Evolutionary conservation across 805 yeast species (phyloP).

Genomic region (Yamadazyma tumulicola): DNA sequence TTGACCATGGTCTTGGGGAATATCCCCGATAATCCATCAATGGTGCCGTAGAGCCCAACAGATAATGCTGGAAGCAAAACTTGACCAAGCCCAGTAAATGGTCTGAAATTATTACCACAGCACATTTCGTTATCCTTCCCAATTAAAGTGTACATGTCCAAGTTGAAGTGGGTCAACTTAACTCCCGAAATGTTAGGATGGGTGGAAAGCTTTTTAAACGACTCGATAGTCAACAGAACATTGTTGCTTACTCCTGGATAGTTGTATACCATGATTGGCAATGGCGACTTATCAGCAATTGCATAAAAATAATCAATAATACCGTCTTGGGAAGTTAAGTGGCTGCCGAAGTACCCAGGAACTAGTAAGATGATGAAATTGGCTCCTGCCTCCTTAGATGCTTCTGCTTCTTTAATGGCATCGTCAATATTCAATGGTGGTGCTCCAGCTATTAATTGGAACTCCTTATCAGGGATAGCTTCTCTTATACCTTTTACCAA

Average conservation of each 20-base stretch:
- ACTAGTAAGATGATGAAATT: constrained; percentile 28
- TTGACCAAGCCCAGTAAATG: constrained; percentile 26
- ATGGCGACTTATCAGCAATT: constrained; percentile 28
- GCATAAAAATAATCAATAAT: constrained; percentile 24
- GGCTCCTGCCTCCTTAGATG: constrained; percentile 30
- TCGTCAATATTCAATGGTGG: constrained; percentile 24
- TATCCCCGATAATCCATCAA: constrained; percentile 22
- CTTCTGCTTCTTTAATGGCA: constrained; percentile 20
- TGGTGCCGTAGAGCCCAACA: constrained; percentile 21
- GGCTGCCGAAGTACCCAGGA: constrained; percentile 35
- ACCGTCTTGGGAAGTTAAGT: constrained; percentile 28
- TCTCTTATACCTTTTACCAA: constrained; percentile 23
- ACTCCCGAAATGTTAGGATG: constrained; percentile 37
- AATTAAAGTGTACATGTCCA: constrained; percentile 18
- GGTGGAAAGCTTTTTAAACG: constrained; percentile 20
- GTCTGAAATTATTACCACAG: constrained; percentile 16
- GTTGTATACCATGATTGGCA: constrained; percentile 35
- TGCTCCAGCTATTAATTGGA: constrained; percentile 32
- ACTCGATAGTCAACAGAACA: constrained; percentile 20
- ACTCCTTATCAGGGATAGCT: constrained; percentile 28
- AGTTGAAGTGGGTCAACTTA: constrained; percentile 24
- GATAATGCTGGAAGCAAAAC: constrained; percentile 21
- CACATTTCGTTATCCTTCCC: constrained; percentile 13
- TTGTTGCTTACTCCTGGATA: constrained; percentile 37
- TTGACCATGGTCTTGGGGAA: constrained; percentile 21